Evolutionary conservation across 352 stramenopile genomes (phyloP), one percentile per base, ranked within the genome.

Genomic region (Phytophthora ramorum): DNA sequence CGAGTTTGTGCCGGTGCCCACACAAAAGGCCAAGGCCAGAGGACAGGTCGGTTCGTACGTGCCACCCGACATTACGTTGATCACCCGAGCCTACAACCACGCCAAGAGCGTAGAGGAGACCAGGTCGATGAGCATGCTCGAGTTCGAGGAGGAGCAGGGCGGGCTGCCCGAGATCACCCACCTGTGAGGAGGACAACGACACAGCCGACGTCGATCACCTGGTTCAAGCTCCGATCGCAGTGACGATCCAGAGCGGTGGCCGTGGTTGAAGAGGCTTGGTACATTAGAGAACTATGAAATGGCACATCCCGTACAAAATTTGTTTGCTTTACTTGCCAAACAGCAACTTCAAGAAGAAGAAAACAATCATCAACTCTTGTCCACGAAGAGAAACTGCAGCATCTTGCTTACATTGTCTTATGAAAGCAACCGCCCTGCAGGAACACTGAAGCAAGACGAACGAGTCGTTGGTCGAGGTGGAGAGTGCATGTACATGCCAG

Each of bases 1-100:
- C 40, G 81, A 91, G 51, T 90, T 92, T 43, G 68, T 93, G 10
- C 80, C 79, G 0, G 73, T 62, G 20, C 40, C 54, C 6, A n/a
- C 53, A 5, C 45, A 75, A n/a, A 66, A 62, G 13, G 41, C 43
- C 16, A 49, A 72, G 8, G 66, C 24, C 8, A 35, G 44, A 13
- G 54, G 34, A 30, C 49, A 66, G 22, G 30, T 12, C 13, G 51
- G 22, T n/a, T 41, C 71, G 35, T 77, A 75, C 40, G 56, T 77
- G 22, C 77, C 81, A 6, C 81, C 81, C 10, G 79, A 90, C 45
- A 89, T 79, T 45, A 81, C 45, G 13, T 57, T 72, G 24, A 76
- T 85, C 58, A 83, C 74, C 9, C 73, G 76, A 32, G 66, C 63
- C 0, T 91, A 76, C 58, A 85, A 89, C 54, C 80, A 89, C 64